These are phyloP conservation scores for Xylariaceae sp. DNA, from an alignment of 2,329 filamentous ascomycete species.

Conservation along the genomic window DNA sequence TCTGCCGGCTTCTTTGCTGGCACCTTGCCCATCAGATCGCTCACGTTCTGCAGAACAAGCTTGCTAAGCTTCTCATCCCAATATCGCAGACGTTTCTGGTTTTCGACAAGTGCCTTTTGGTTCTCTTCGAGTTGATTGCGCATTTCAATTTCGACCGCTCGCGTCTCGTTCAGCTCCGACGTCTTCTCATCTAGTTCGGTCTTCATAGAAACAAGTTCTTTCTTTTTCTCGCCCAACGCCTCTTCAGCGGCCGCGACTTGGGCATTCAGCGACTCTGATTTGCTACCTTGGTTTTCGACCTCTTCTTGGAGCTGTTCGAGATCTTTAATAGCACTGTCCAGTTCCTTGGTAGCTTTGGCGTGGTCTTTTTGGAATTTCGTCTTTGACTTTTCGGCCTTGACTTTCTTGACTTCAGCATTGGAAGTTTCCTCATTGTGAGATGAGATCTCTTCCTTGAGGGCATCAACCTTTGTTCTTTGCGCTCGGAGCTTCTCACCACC, in stretches of 20 bases:
- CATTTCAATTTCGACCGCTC: slow-evolving; percentile 95
- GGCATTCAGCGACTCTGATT: slow-evolving; percentile 73
- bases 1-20: slow-evolving; percentile 35
- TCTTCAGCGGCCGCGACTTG: slow-evolving; percentile 84
- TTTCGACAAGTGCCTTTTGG: slow-evolving; percentile 85
- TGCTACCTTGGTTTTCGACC: slow-evolving; percentile 75
- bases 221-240: slow-evolving; percentile 77
- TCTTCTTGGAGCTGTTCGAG: slow-evolving; percentile 80
- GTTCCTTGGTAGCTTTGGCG: slow-evolving; percentile 78
- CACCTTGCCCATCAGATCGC: slow-evolving; percentile 61
- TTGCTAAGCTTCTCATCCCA: slow-evolving; percentile 92
- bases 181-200: slow-evolving; percentile 85
- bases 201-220: slow-evolving; percentile 80
- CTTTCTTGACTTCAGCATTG: slow-evolving; percentile 83
- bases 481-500: slow-evolving; percentile 90
- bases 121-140: slow-evolving; percentile 97
- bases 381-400: slow-evolving; percentile 92
- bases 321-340: slow-evolving; percentile 73
- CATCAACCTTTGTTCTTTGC: slow-evolving; percentile 90
- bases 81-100: slow-evolving; percentile 81
- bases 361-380: slow-evolving; percentile 85
- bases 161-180: slow-evolving; percentile 83
- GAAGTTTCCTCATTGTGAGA: slow-evolving; percentile 82
- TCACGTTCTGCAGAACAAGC: slow-evolving; percentile 80
- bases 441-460: slow-evolving; percentile 83